Conservation (phyloP, 306 rosid species). For the Fragaria ananassa region DNA sequence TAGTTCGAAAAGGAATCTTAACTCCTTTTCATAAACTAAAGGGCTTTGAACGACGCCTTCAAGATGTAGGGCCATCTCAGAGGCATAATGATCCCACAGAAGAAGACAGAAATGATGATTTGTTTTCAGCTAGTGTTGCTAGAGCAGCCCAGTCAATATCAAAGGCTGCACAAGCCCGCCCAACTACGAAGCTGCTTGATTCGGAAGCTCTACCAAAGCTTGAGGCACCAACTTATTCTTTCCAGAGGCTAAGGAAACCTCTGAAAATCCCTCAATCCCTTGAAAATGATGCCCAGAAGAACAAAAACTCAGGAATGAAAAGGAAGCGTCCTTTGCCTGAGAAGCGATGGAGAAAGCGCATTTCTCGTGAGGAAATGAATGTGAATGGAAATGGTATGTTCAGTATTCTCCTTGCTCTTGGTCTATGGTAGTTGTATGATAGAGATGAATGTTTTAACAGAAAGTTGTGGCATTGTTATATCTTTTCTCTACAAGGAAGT, state of each 20-base stretch:
- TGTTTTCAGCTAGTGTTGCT: slow-evolving; percentile 60
- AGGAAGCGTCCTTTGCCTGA: slow-evolving; percentile 77
- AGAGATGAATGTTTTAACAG: not conserved
- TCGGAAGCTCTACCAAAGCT: slow-evolving; percentile 71
- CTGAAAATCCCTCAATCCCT: slow-evolving; percentile 40
- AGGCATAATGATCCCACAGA: slow-evolving; percentile 35
- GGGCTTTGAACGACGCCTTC: slow-evolving; percentile 85
- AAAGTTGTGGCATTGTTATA: slow-evolving; percentile 4
- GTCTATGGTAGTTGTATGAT: slow-evolving; percentile 16
- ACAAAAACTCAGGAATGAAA: slow-evolving; percentile 39
- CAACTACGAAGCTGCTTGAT: slow-evolving; percentile 77
- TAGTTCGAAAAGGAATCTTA: slow-evolving; percentile 79
- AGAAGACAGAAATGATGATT: slow-evolving; percentile 36
- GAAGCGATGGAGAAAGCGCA: slow-evolving; percentile 70
- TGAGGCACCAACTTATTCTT: slow-evolving; percentile 79
- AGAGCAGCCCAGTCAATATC: slow-evolving; percentile 63
- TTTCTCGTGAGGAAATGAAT: slow-evolving; percentile 56
- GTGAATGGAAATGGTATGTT: slow-evolving; percentile 59
- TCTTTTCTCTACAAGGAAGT: not conserved
- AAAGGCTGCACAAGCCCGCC: slow-evolving; percentile 86
- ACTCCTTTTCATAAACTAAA: slow-evolving; percentile 91
- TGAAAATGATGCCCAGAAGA: slow-evolving; percentile 36
- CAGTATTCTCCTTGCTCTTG: not conserved
- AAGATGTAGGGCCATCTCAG: slow-evolving; percentile 53
- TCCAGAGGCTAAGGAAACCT: slow-evolving; percentile 61